Conservation (phyloP, 129 eudicot genomes). For the Centaurea solstitialis region DNA sequence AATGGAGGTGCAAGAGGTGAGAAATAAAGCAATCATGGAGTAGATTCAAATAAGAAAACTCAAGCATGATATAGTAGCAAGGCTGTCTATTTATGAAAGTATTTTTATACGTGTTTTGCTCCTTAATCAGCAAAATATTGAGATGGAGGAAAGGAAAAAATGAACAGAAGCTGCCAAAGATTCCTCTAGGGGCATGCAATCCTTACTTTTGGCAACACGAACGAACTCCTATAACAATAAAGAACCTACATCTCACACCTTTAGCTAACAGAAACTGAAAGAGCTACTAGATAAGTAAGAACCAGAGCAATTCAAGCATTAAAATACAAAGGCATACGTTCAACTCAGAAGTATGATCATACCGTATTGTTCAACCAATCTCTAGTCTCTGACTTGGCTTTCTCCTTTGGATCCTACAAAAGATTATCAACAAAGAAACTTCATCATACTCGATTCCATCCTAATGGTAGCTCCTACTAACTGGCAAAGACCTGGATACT, state of each 20-base stretch:
- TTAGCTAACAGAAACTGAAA: neutral
- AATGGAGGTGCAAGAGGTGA: neutral
- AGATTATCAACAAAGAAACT: conserved; percentile 27
- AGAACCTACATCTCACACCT: neutral
- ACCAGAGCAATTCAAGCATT: neutral
- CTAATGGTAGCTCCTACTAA: neutral
- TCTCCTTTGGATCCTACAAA: conserved; percentile 92
- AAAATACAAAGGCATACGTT: conserved; percentile 13
- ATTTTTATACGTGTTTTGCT: neutral
- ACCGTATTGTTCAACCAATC: conserved; percentile 99
- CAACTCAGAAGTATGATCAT: conserved; percentile 22
- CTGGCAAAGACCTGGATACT: neutral
- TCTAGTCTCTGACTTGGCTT: conserved; percentile 97
- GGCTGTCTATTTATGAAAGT: neutral
- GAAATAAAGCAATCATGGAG: neutral
- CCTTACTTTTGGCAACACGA: neutral
- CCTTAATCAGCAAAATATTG: neutral
- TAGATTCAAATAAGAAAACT: neutral
- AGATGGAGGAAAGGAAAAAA: neutral
- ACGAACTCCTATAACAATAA: conserved; percentile 12
- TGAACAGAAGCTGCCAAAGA: neutral
- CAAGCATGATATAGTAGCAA: neutral
- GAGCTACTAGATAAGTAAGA: neutral
- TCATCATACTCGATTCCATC: conserved; percentile 10
- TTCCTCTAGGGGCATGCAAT: neutral